Conservation (phyloP, 495 filamentous ascomycete species). For the Talaromyces wortmannii region DNA sequence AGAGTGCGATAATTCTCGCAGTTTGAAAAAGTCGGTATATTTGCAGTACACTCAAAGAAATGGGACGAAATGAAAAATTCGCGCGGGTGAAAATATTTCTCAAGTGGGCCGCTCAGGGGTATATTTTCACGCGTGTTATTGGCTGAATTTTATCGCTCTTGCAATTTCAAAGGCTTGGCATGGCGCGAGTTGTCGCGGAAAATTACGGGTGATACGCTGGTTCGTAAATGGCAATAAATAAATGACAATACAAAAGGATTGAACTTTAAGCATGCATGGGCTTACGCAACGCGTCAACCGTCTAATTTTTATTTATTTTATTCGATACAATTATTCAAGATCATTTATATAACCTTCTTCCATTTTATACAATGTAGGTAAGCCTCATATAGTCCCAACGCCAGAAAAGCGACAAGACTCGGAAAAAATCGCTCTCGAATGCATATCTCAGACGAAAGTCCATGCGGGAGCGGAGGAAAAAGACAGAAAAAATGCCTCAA, state of each 20-base stretch:
- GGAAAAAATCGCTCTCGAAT: background rate
- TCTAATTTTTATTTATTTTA: too few relatives aligned
- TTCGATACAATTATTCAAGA: background rate
- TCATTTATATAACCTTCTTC: background rate
- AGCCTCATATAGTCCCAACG: background rate
- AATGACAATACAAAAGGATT: too few relatives aligned
- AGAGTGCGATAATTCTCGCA: background rate
- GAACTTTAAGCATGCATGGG: too few relatives aligned
- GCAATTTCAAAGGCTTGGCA: too few relatives aligned
- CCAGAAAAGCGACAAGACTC: background rate
- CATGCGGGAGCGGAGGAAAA: background rate
- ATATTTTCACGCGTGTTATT: too few relatives aligned
- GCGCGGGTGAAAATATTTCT: background rate
- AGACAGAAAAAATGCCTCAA: conserved; percentile 21
- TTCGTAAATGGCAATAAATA: too few relatives aligned
- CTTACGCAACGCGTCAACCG: too few relatives aligned
- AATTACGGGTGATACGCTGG: too few relatives aligned
- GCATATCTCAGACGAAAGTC: background rate
- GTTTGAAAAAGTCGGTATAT: too few relatives aligned
- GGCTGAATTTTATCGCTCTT: too few relatives aligned
- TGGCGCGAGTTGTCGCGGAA: too few relatives aligned
- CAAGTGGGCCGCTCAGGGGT: background rate
- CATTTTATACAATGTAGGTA: conserved; percentile 1
- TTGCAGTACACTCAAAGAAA: background rate
- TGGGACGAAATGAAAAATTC: background rate